Percentiles rank a stretch among this genome's conserved stretches.
Conservation (phyloP, 495 filamentous ascomycete species). For the Hypoxylon subgilvum region DNA sequence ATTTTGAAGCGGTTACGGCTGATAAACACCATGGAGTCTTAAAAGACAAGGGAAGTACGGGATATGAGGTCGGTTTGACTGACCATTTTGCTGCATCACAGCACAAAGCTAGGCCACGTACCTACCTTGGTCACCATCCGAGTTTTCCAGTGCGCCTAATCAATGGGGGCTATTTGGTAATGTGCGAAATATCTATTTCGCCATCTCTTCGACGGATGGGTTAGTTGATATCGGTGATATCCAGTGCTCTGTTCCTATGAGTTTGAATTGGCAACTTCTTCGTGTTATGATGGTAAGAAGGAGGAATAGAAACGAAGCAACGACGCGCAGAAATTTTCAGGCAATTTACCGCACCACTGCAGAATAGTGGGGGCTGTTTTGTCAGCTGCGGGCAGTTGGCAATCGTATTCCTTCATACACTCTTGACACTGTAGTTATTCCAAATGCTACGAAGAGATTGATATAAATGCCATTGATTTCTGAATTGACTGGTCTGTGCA, state of each 20-base stretch:
- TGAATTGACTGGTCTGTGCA: not conserved
- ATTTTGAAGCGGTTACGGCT: conserved; percentile 47
- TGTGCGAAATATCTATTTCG: not conserved
- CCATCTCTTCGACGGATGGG: not conserved
- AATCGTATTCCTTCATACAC: not conserved
- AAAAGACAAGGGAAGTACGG: too few relatives aligned
- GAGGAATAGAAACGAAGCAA: not conserved
- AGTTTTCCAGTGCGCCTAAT: not conserved
- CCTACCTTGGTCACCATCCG: not conserved
- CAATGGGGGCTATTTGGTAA: not conserved
- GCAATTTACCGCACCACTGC: not conserved
- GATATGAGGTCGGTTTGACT: too few relatives aligned
- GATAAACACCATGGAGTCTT: not conserved
- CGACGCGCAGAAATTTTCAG: not conserved
- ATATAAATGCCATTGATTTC: not conserved
- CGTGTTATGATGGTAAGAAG: not conserved
- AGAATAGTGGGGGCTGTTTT: not conserved
- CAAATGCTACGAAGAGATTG: too few relatives aligned
- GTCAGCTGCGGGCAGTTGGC: not conserved
- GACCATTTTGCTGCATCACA: not conserved
- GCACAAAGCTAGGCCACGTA: not conserved
- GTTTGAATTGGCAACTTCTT: too few relatives aligned
- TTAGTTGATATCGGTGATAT: too few relatives aligned
- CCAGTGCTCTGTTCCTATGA: too few relatives aligned
- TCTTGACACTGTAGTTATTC: too few relatives aligned